A percentile compares a stretch with the other conserved stretches of the same genome.
Conservation (phyloP, 148 eudicot species). For the Mesembryanthemum crystallinum region DNA sequence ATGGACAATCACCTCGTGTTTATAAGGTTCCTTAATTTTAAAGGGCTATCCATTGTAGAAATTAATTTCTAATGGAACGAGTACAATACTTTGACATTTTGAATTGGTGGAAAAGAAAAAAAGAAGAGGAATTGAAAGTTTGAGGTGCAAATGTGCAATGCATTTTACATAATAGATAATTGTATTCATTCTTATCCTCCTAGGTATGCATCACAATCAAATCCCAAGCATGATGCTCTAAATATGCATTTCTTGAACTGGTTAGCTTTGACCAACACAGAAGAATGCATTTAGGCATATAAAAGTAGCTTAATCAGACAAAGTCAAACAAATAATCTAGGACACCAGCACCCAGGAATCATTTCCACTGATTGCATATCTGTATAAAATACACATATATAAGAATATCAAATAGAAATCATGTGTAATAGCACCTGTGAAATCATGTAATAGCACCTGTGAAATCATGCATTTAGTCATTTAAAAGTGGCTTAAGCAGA, state of each 20-base stretch:
- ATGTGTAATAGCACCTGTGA: neutral
- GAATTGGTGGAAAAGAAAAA: too few species aligned
- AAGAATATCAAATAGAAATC: neutral
- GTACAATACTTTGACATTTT: neutral
- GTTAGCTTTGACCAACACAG: neutral
- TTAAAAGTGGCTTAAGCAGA: neutral
- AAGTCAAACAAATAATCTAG: neutral
- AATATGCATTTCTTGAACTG: neutral
- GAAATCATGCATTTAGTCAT: conserved; percentile 3
- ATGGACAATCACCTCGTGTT: too few species aligned
- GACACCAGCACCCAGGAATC: neutral
- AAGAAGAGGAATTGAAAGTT: neutral
- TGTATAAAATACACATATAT: neutral
- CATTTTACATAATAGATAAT: too few species aligned
- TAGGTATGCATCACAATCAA: neutral
- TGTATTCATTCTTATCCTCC: neutral
- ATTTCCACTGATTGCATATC: neutral
- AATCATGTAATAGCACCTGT: too few species aligned
- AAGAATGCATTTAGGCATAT: neutral
- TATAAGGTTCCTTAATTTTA: too few species aligned
- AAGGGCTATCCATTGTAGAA: neutral
- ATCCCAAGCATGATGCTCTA: neutral
- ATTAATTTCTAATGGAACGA: too few species aligned
- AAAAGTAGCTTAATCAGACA: neutral
- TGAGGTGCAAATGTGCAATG: neutral